phyloP scores from a whole-genome alignment of 768 basidiomycete genomes.

The Suillus weaverae region DNA sequence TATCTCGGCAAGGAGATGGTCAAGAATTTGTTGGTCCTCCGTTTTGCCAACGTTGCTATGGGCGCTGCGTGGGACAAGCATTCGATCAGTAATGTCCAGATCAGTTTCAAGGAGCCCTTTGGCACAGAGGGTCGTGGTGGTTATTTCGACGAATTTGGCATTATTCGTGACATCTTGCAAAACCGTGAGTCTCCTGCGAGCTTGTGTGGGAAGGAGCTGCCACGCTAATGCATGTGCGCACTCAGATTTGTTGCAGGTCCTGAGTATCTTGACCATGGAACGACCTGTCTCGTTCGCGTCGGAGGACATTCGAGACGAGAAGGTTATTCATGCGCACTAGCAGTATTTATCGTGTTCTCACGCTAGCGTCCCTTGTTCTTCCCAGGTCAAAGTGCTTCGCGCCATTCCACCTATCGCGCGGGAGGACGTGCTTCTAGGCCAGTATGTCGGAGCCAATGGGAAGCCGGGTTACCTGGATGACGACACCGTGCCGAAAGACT shows the following conservation, averaged over 20 bases:
- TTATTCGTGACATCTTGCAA: slow-evolving; percentile 96
- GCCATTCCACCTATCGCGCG: slow-evolving; percentile 80
- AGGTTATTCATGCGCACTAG: slow-evolving; percentile 50
- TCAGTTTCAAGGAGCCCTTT: slow-evolving; percentile 99
- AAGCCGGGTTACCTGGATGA: slow-evolving; percentile 99
- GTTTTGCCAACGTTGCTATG: slow-evolving; percentile 93
- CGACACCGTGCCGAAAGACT: slow-evolving; percentile 88
- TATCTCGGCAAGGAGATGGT: slow-evolving; percentile 99
- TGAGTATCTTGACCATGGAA: slow-evolving; percentile 96
- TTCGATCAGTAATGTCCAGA: slow-evolving; percentile 94
- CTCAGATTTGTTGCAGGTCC: slow-evolving; percentile 89
- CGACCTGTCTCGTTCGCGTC: slow-evolving; percentile 95
- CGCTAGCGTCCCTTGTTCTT: slow-evolving; percentile 9
- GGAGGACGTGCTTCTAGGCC: slow-evolving; percentile 86
- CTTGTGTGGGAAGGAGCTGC: slow-evolving; percentile 11
- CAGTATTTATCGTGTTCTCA: slow-evolving; percentile 18
- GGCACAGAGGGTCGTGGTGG: slow-evolving; percentile 99
- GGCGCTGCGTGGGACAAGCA: slow-evolving; percentile 94
- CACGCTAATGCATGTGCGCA: slow-evolving; percentile 19
- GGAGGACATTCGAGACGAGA: slow-evolving; percentile 98
- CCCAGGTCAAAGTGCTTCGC: slow-evolving; percentile 93
- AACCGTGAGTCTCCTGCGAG: slow-evolving; percentile 74
- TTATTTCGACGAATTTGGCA: slow-evolving; percentile 99
- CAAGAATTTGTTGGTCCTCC: slow-evolving; percentile 94
- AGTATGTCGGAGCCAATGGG: slow-evolving; percentile 84